phyloP scores from a whole-genome alignment of 768 basidiomycete genomes.

The Termitomyces sp. region DNA sequence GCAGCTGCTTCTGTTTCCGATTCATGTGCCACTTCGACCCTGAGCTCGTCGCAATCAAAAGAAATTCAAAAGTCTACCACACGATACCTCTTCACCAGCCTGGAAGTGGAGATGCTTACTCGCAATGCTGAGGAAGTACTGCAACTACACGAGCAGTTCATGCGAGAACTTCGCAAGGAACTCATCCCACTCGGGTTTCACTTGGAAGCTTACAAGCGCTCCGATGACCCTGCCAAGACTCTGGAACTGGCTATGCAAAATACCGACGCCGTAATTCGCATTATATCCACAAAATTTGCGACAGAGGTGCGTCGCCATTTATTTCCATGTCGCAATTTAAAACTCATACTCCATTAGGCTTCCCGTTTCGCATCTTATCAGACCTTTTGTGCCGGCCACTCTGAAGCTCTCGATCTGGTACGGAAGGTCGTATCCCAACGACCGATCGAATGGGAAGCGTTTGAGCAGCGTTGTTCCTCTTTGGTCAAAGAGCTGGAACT shows the following conservation, averaged over 20 bases:
- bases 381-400: slow-evolving; percentile 82
- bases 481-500: slow-evolving; percentile 39
- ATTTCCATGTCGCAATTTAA: neutral
- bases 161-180: slow-evolving; percentile 45
- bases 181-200: slow-evolving; percentile 48
- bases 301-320: slow-evolving; percentile 39
- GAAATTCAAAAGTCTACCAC: slow-evolving; percentile 26
- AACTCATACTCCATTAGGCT: slow-evolving; percentile 39
- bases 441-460: slow-evolving; percentile 75
- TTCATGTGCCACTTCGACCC: slow-evolving; percentile 12
- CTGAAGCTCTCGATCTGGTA: slow-evolving; percentile 72
- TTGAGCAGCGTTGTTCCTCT: slow-evolving; percentile 71
- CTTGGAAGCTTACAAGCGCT: slow-evolving; percentile 23
- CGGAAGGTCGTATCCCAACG: slow-evolving; percentile 60
- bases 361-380: slow-evolving; percentile 76
- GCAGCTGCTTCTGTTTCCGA: slow-evolving; percentile 19
- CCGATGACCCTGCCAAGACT: slow-evolving; percentile 12
- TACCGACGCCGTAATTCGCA: slow-evolving; percentile 41
- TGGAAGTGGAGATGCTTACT: slow-evolving; percentile 53
- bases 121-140: slow-evolving; percentile 70
- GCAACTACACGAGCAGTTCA: slow-evolving; percentile 61
- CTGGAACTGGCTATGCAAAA: slow-evolving; percentile 21
- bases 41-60: slow-evolving; percentile 17
- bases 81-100: slow-evolving; percentile 51
- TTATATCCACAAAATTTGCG: slow-evolving; percentile 52